Base-by-base conservation (phyloP, 768 basidiomycete species). In the Lepiota brunneoincarnata region DNA sequence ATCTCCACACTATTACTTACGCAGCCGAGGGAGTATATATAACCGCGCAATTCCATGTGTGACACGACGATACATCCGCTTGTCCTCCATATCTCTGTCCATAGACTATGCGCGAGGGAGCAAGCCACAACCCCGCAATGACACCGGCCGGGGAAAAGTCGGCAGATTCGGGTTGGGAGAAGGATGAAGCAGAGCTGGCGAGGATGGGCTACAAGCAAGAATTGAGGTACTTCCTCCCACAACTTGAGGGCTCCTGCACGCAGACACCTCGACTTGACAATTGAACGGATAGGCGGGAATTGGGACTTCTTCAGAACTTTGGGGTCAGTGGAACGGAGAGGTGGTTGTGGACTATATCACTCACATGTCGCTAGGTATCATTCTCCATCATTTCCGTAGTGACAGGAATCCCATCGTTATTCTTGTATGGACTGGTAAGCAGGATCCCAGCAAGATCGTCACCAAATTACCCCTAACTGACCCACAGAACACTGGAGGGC, bases 351-450 rank as follows among this genome's bases (percentile, higher is more conserved):
- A 35, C 10, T 2, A 11, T 35, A 36, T 20, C 37, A 5, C 39
- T 17, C 20, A 49, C 35, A 45, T 39, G 49, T 37, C 56, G 54
- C 2, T 59, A 79, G 72, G 72, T 81, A 15, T 86, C 84, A 0
- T 90, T 90, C 68, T 85, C 83, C 7, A 86, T 91, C 66, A 89
- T 91, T 51, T 84, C 83, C 21, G 78, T 87, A 31, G 84, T 88
- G 51, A 89, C 87, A 11, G 87, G 87, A 0, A 76, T 87, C 23
- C 80, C 86, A 0, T 86, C 87, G 0, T 71, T 87, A 23, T 89
- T 89, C 59, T 63, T 80, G 39, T 89, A 81, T 68, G 87, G 87
- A 15, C 59, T 89, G 65, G 86, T 87, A 60, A 56, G 82, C 70
- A 20, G 41, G 11, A 23, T 46, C 6, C 20, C 2, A 23, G 17